A percentile compares a stretch with the other conserved stretches of the same genome.
Conservation (phyloP, 2,329 filamentous ascomycete genomes). For the Furcasterigmium furcatum region DNA sequence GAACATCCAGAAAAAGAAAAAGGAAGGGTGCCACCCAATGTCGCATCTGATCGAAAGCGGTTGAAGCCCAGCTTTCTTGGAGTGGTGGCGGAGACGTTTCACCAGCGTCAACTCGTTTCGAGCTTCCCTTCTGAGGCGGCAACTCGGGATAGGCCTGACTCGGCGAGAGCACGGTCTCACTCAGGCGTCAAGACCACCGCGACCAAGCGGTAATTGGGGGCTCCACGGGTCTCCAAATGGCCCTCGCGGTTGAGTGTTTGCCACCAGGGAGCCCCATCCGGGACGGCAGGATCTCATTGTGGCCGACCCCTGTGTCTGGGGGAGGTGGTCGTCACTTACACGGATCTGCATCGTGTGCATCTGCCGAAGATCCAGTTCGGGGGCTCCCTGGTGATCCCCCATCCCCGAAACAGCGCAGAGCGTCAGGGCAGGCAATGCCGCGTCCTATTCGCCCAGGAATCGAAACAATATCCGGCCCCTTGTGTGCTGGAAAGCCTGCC, state of each 20-base stretch:
- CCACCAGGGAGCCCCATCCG: too few relatives aligned
- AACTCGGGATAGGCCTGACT: too few relatives aligned
- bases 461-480: background rate
- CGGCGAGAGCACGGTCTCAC: too few relatives aligned
- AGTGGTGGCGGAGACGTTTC: background rate
- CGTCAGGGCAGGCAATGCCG: background rate
- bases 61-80: too few relatives aligned
- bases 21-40: background rate
- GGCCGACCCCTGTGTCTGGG: too few relatives aligned
- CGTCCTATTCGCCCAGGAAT: background rate
- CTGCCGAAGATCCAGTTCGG: background rate
- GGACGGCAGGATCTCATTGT: too few relatives aligned
- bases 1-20: too few relatives aligned
- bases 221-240: background rate
- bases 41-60: background rate
- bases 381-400: background rate
- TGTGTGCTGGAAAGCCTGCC: background rate
- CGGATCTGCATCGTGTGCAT: too few relatives aligned
- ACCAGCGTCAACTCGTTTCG: background rate
- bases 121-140: background rate
- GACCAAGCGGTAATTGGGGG: background rate
- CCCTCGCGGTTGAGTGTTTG: too few relatives aligned
- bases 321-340: too few relatives aligned
- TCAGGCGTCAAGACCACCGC: background rate
- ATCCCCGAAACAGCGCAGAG: background rate